Evolutionary conservation across 495 filamentous ascomycete genomes (phyloP), one percentile per base, ranked within the genome.

Genomic region (Poronia punctata): DNA sequence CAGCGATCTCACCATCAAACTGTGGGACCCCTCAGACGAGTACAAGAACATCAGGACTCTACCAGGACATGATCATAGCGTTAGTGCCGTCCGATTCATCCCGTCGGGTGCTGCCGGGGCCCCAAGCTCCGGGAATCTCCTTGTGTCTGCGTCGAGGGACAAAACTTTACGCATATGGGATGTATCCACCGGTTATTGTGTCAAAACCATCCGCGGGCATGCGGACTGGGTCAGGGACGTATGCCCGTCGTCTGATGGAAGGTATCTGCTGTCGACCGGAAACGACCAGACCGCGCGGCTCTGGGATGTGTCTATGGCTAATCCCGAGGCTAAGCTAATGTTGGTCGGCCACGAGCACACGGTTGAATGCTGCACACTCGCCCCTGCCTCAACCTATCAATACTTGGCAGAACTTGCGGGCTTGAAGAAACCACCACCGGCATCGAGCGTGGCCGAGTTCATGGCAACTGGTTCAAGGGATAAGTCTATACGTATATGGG

Each of bases 21-120:
- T 98, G 6, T 98, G 92, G 92, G 89, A 96, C 43, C 92, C 92
- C 2, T 79, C 75, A 15, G 84, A 95, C 52, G 86, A 93, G 27
- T 96, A 97, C 66, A 93, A 95, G 52, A 95, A 95, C 54, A 90
- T 95, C 41, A 78, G 90, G 27, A 98, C 89, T 0, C 74, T 98
- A 4, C 82, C 83, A 1, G 92, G 92, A 6, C 92, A 98, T 22
- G 92, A 98, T 50, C 90, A 96, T 57, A 84, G 78, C 40, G 84
- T 97, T 32, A 88, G 82, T 38, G 81, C 85, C 7, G 79, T 97
- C 2, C 80, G 88, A 3, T 96, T 95, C 57, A 82, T 97, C 19
- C 88, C 90, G 11, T 84, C 82, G 10, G 86, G 84, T 35, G 75
- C 78, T 14, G 77, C 78, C 0, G 79, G 80, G 31, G 66, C 73